Evolutionary conservation across 208 protist genomes (phyloP).

Genomic region (Trichomonas tenax): DNA sequence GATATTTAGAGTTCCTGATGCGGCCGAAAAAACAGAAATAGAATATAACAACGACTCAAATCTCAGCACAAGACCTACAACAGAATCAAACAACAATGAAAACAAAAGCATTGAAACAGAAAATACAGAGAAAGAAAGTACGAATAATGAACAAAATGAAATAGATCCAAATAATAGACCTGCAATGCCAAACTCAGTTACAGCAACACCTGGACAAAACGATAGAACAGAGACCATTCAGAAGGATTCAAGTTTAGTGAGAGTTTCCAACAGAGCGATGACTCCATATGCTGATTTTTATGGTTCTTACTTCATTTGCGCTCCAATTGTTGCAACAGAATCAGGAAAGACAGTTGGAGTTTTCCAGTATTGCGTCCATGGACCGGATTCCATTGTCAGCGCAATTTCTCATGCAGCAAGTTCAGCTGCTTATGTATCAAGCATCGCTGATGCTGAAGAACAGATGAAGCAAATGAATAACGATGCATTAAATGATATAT

Average conservation of each 20-base stretch:
- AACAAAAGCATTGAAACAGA: no score
- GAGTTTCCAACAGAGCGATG: background rate
- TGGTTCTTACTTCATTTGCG: background rate
- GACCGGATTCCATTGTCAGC: background rate
- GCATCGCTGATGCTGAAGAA: background rate
- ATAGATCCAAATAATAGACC: background rate
- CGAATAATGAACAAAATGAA: background rate
- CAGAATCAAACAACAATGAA: no score
- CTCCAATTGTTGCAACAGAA: background rate
- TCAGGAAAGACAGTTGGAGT: background rate
- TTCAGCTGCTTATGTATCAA: background rate
- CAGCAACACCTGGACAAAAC: background rate
- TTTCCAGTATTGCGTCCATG: background rate
- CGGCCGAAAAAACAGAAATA: background rate
- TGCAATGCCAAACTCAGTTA: background rate
- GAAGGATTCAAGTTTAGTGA: background rate
- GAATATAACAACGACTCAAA: background rate
- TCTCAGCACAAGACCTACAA: no score
- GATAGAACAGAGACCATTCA: background rate
- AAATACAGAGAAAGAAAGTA: background rate
- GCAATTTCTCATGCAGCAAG: background rate
- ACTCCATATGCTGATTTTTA: background rate
- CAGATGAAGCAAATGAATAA: background rate
- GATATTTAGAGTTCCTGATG: background rate
- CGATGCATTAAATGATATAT: background rate